phyloP scores from a whole-genome alignment of 148 eudicot genomes.

The Amaranthus palmeri region DNA sequence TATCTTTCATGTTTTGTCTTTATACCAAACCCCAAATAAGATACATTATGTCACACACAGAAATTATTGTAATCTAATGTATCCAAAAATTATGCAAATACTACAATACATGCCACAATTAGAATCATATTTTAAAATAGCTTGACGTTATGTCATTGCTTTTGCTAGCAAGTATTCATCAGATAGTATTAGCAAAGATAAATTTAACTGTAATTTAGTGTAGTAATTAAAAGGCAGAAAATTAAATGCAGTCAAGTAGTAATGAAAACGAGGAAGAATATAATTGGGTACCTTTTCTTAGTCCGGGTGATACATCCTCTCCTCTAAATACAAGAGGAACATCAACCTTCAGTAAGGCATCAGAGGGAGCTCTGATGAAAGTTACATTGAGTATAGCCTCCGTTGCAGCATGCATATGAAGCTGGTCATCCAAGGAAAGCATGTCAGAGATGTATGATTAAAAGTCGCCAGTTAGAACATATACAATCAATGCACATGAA shows the following conservation, averaged over 20 bases:
- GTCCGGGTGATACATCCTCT: conserved; percentile 89
- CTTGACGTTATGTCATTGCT: too few species aligned
- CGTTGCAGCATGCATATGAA: conserved; percentile 75
- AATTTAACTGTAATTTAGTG: not conserved
- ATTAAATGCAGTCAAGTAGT: not conserved
- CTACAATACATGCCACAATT: too few species aligned
- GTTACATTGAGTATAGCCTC: conserved; percentile 82
- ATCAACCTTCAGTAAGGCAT: conserved; percentile 75
- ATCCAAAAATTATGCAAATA: too few species aligned
- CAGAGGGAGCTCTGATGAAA: conserved; percentile 89
- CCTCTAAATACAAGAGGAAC: conserved; percentile 88
- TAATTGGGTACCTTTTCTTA: conserved; percentile 64
- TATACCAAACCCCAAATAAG: too few species aligned
- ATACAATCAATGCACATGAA: not conserved
- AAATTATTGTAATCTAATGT: too few species aligned
- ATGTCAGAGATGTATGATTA: not conserved
- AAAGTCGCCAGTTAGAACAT: not conserved
- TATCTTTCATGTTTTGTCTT: too few species aligned
- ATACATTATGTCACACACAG: too few species aligned
- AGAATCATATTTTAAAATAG: too few species aligned
- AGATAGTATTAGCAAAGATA: not conserved
- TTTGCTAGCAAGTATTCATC: too few species aligned
- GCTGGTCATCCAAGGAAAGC: conserved; percentile 40
- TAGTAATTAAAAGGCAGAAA: not conserved
- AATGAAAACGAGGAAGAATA: not conserved